Base-by-base conservation (phyloP, 2,329 filamentous ascomycete genomes). In the Pestalotiopsis sp. region DNA sequence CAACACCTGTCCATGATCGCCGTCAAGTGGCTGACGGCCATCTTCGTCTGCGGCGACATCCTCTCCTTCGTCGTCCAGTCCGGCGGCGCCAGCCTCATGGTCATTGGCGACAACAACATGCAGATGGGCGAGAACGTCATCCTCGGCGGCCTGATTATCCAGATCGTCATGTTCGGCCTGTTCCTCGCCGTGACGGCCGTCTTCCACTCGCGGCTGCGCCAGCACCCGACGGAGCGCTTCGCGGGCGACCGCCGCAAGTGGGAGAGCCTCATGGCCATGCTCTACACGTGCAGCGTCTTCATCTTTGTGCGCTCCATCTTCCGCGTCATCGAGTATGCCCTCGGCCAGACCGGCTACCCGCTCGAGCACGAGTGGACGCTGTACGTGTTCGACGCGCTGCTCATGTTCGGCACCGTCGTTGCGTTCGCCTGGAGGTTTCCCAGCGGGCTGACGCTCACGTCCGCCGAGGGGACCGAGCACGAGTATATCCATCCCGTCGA, bases 121-220 rank as follows among this genome's bases (percentile, higher is more conserved):
- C 75, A 81, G 31, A 76, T 78, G 13, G 86, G 84, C n/a, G 75
- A 87, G 71, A 82, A 84, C 20, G 79, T 90, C 63, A 84, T 91
- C n/a, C 77, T 90, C 7, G 84, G 72, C 1, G 89, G 89, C 2
- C 78, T 91, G 2, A 75, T 86, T 39, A 75, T 90, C 17, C 89
- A 91, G 73, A 81, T 91, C 27, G 52, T 87, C 57, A 83, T 87
- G 67, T 90, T 91, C 70, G 82, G 81, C 25, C 77, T 90, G 45
- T 91, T 91, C 73, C 76, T 87, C 45, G 68, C 83, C 4, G 82
- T 83, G 1, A 81, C 86, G 0, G 71, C 81, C 2, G 69, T 86
- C 0, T 89, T 89, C 77, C 84, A 90, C 70, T 59, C 4, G 3
- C 66, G 68, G 7, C 68, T 71, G 58, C 64, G 75, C 64, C 59